phyloP scores from a whole-genome alignment of 1,284 basidiomycete genomes.

The Athelia sp. region DNA sequence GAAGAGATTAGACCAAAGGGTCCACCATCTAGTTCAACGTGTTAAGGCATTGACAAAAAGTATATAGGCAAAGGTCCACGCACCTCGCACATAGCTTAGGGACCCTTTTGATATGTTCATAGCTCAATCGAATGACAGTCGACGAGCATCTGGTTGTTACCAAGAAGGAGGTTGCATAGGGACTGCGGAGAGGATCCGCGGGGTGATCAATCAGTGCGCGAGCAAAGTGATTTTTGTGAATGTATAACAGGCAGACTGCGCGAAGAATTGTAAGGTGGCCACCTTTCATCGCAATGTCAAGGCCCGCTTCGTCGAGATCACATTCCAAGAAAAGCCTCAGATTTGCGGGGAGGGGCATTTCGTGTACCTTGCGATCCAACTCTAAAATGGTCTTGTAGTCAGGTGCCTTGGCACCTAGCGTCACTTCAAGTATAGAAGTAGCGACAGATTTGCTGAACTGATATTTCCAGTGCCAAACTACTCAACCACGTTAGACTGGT shows the following conservation, averaged over 20 bases:
- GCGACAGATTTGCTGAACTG: constrained; percentile 18
- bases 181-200: constrained; percentile 53
- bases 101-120: constrained; percentile 14
- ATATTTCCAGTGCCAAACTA: constrained; percentile 28
- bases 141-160: constrained; percentile 60
- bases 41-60: no score
- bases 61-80: no score
- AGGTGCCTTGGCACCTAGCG: constrained; percentile 44
- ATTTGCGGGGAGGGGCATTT: constrained; percentile 44
- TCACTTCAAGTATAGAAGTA: constrained; percentile 42
- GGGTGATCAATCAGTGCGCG: constrained; percentile 59
- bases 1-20: constrained; percentile 49
- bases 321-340: constrained; percentile 42
- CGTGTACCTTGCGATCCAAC: constrained; percentile 49
- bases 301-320: constrained; percentile 39
- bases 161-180: constrained; percentile 59
- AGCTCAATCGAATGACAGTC: constrained; percentile 50
- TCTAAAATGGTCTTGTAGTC: constrained; percentile 51
- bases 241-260: constrained; percentile 43
- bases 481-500: constrained; percentile 19
- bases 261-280: constrained; percentile 47
- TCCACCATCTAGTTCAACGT: constrained; percentile 41
- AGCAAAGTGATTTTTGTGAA: constrained; percentile 59
- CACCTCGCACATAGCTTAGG: no score
- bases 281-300: constrained; percentile 41